These are phyloP conservation scores for Pirum gemmata DNA, from an alignment of 78 protist genomes.

Conservation along the genomic window DNA sequence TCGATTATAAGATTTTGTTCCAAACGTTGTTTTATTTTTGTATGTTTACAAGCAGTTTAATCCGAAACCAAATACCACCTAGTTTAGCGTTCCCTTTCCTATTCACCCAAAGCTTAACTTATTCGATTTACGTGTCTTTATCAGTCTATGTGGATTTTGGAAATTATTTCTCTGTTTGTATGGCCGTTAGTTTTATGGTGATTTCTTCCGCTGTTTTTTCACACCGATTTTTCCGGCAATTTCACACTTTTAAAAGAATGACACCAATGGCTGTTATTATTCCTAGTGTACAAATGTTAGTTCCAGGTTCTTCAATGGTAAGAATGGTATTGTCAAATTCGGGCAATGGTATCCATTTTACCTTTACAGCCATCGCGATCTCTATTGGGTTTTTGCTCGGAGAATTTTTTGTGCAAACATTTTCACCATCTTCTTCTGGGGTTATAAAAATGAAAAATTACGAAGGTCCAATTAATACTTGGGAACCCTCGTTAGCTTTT, in stretches of 20 bases:
- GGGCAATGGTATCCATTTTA: neutral
- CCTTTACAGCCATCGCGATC: neutral
- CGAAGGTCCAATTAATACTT: neutral
- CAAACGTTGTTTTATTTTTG: too few relatives aligned
- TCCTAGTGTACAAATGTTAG: too few relatives aligned
- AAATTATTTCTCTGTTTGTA: neutral
- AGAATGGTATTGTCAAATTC: too few relatives aligned
- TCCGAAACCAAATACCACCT: neutral
- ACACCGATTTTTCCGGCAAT: neutral
- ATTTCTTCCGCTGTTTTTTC: neutral
- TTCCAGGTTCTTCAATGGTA: too few relatives aligned
- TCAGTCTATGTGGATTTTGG: neutral
- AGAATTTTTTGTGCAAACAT: neutral
- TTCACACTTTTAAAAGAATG: neutral
- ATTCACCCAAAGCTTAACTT: neutral
- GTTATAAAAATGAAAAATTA: too few relatives aligned
- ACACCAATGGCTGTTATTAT: neutral
- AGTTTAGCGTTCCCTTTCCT: neutral
- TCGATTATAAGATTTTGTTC: neutral
- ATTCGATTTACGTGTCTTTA: too few relatives aligned
- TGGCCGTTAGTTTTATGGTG: neutral
- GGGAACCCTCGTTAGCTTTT: neutral
- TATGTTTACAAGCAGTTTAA: neutral
- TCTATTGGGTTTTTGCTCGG: neutral
- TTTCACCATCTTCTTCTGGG: neutral